A percentile compares a stretch with the other conserved stretches of the same genome.
These are phyloP conservation scores for Bonia amplexicaulis DNA, from an alignment of 176 grass and related monocot species.

Conservation along the genomic window DNA sequence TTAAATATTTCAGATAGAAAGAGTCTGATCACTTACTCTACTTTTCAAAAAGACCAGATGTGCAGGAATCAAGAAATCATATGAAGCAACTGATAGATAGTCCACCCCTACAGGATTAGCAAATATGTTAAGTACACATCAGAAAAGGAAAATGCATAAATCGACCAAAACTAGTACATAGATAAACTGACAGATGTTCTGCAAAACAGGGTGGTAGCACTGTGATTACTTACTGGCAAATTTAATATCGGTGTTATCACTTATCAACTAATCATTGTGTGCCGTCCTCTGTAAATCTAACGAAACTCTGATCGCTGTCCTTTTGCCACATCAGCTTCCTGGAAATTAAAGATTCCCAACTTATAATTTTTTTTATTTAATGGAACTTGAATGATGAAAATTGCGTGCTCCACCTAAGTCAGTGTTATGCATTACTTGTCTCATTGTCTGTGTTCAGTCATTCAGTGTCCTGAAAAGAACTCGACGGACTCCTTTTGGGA, in stretches of 20 bases:
- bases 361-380: neutral
- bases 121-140: neutral
- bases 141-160: neutral
- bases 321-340: slow-evolving; percentile 48
- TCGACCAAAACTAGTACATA: neutral
- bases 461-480: slow-evolving; percentile 56
- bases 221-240: slow-evolving; percentile 34
- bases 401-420: neutral
- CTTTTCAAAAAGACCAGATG: slow-evolving; percentile 53
- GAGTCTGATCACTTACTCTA: slow-evolving; percentile 8
- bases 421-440: slow-evolving; percentile 26
- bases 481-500: slow-evolving; percentile 39
- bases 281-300: slow-evolving; percentile 43
- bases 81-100: slow-evolving; percentile 43
- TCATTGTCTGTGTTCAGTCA: slow-evolving; percentile 13
- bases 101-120: slow-evolving; percentile 29
- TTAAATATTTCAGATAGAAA: neutral
- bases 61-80: slow-evolving; percentile 36
- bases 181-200: neutral
- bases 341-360: neutral
- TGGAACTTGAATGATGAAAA: neutral
- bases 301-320: slow-evolving; percentile 34
- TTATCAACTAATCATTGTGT: slow-evolving; percentile 45
- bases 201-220: neutral
- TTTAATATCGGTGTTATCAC: slow-evolving; percentile 39